Percentiles rank a stretch among this genome's conserved stretches.
These are phyloP conservation scores for Zoysia matrella DNA, from an alignment of 202 grass and related monocot genomes.

Conservation along the genomic window DNA sequence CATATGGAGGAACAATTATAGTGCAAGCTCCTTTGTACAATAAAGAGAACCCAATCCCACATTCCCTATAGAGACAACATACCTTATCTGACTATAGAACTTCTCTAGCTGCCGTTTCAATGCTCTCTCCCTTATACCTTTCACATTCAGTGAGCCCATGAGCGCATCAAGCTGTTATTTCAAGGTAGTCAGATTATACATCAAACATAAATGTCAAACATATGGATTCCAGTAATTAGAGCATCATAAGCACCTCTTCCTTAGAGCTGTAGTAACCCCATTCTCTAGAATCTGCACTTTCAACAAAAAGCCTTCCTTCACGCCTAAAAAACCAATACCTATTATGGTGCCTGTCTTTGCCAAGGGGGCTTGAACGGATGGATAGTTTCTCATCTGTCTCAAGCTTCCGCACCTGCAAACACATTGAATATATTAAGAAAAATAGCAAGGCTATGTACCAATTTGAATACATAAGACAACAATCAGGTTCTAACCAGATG, in stretches of 20 bases:
- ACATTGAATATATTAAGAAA: neutral
- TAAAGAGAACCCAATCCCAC: too few species aligned
- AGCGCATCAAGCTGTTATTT: slow-evolving; percentile 73
- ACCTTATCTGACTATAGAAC: slow-evolving; percentile 19
- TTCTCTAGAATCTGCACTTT: slow-evolving; percentile 50
- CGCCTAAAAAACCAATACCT: slow-evolving; percentile 80
- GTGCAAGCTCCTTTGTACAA: too few species aligned
- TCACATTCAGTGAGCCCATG: slow-evolving; percentile 52
- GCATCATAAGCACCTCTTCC: slow-evolving; percentile 70
- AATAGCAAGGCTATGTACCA: too few species aligned
- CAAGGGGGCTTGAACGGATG: slow-evolving; percentile 75
- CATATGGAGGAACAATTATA: too few species aligned
- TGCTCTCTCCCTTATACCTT: too few species aligned
- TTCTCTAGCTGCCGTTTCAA: too few species aligned
- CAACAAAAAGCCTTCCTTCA: slow-evolving; percentile 60
- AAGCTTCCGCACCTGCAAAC: slow-evolving; percentile 46
- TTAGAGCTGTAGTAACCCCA: slow-evolving; percentile 87
- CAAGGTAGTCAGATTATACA: neutral
- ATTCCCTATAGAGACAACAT: neutral
- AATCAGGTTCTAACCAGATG: too few species aligned
- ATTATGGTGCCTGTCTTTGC: slow-evolving; percentile 78
- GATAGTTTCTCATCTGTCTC: slow-evolving; percentile 51
- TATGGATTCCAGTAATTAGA: neutral
- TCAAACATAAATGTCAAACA: slow-evolving; percentile 14
- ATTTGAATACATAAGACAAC: too few species aligned